phyloP scores from a whole-genome alignment of 2,329 filamentous ascomycete species.

The Microsporum ferrugineum region DNA sequence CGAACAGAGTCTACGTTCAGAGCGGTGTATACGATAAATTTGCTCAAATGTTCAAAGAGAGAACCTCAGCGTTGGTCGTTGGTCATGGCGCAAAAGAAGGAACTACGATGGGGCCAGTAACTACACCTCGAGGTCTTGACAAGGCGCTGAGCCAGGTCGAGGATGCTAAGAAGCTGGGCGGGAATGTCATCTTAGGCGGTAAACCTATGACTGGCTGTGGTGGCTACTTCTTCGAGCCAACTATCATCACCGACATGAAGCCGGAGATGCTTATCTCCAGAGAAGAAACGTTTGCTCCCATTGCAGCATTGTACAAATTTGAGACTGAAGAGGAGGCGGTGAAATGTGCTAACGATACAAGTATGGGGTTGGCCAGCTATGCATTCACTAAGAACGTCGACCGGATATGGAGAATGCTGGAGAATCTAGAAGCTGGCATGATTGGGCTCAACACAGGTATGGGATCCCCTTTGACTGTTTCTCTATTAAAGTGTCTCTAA shows the following conservation, averaged over 20 bases:
- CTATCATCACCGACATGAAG: conserved; percentile 50
- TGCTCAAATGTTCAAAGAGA: conserved; percentile 42
- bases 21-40: conserved; percentile 39
- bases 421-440: conserved; percentile 59
- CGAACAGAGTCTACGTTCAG: conserved; percentile 30
- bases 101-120: conserved; percentile 51
- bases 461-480: conserved; percentile 8
- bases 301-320: conserved; percentile 53
- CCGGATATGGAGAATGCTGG: conserved; percentile 53
- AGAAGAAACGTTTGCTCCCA: conserved; percentile 56
- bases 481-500: background rate
- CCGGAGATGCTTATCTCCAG: conserved; percentile 46
- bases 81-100: conserved; percentile 46
- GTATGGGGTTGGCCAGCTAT: conserved; percentile 56
- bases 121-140: conserved; percentile 44
- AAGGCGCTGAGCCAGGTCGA: conserved; percentile 50
- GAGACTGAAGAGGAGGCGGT: conserved; percentile 56
- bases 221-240: conserved; percentile 60
- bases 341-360: conserved; percentile 48
- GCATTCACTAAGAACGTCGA: conserved; percentile 59
- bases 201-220: conserved; percentile 31
- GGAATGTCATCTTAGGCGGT: conserved; percentile 52
- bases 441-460: conserved; percentile 53
- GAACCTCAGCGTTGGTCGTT: conserved; percentile 43
- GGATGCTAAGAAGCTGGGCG: conserved; percentile 53